Evolutionary conservation across 108 stramenopile species (phyloP).

Genomic region (Poteriospumella lacustris): DNA sequence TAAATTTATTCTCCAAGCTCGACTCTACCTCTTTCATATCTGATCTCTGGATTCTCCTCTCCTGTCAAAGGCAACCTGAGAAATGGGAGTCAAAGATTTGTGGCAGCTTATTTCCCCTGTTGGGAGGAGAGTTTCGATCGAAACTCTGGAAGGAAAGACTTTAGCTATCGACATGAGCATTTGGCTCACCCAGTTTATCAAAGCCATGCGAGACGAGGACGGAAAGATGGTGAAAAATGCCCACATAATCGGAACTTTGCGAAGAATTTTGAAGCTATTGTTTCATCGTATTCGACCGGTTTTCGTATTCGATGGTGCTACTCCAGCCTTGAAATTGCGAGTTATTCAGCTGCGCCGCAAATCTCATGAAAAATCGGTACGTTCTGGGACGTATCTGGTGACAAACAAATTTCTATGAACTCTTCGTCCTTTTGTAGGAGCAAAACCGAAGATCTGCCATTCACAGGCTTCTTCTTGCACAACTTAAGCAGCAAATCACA

Average conservation of each 20-base stretch:
- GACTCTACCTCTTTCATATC: no score
- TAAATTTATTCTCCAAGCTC: no score
- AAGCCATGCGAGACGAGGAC: slow-evolving; percentile 89
- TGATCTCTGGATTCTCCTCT: no score
- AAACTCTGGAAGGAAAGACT: slow-evolving; percentile 82
- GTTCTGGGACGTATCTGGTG: no score
- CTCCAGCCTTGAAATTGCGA: slow-evolving; percentile 78
- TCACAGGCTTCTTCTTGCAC: slow-evolving; percentile 43
- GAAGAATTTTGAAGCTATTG: slow-evolving; percentile 80
- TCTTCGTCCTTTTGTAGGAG: no score
- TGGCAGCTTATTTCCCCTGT: slow-evolving; percentile 77
- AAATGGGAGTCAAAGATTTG: slow-evolving; percentile 54
- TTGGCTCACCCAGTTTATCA: slow-evolving; percentile 95
- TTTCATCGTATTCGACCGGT: slow-evolving; percentile 90
- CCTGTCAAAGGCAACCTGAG: no score
- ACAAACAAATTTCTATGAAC: no score
- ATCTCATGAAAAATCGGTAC: background rate
- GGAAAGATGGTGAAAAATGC: slow-evolving; percentile 69
- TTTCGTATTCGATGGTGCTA: slow-evolving; percentile 92
- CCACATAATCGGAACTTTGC: slow-evolving; percentile 84
- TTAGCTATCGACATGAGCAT: slow-evolving; percentile 88
- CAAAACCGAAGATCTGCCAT: background rate
- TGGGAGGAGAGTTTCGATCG: slow-evolving; percentile 86
- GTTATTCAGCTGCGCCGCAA: slow-evolving; percentile 60
- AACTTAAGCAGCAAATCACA: slow-evolving; percentile 45